Conservation (phyloP, 495 filamentous ascomycete genomes). For the Clavariopsis aquatica region DNA sequence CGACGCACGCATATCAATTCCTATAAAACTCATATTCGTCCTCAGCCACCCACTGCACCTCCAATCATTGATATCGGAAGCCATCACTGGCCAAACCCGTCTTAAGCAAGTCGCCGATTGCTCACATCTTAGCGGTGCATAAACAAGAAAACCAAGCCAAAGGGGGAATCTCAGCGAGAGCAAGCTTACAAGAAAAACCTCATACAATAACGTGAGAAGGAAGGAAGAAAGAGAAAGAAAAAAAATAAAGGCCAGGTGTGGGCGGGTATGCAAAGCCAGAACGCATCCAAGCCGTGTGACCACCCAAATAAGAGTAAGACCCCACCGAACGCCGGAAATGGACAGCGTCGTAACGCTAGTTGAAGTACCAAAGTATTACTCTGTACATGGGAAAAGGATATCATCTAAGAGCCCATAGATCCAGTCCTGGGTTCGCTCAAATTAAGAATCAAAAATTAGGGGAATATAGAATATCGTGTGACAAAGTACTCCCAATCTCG, state of each 20-base stretch:
- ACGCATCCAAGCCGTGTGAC: slow-evolving; percentile 1
- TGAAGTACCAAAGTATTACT: slow-evolving; percentile 9
- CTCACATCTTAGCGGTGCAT: background rate
- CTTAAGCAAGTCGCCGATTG: background rate
- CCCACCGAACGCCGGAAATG: slow-evolving; percentile 21
- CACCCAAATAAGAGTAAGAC: too few species aligned
- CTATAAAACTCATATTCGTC: background rate
- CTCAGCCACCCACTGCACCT: background rate
- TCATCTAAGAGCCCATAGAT: slow-evolving; percentile 14
- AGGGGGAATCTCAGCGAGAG: slow-evolving; percentile 32
- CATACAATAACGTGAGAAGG: background rate
- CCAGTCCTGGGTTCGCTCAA: slow-evolving; percentile 26
- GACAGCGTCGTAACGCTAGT: slow-evolving; percentile 1
- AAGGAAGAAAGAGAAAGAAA: background rate
- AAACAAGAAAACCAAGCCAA: slow-evolving; percentile 1
- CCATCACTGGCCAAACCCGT: background rate
- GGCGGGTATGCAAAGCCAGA: slow-evolving; percentile 11
- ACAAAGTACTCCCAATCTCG: background rate
- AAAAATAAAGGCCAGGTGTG: background rate
- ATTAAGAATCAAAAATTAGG: slow-evolving; percentile 33
- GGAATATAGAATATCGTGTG: slow-evolving; percentile 4
- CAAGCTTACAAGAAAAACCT: slow-evolving; percentile 9
- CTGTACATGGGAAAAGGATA: slow-evolving; percentile 16
- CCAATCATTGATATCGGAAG: background rate
- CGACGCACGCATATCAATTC: background rate